These are phyloP conservation scores for Pyronema omphalodes DNA, from an alignment of 495 filamentous ascomycete genomes.

Conservation along the genomic window DNA sequence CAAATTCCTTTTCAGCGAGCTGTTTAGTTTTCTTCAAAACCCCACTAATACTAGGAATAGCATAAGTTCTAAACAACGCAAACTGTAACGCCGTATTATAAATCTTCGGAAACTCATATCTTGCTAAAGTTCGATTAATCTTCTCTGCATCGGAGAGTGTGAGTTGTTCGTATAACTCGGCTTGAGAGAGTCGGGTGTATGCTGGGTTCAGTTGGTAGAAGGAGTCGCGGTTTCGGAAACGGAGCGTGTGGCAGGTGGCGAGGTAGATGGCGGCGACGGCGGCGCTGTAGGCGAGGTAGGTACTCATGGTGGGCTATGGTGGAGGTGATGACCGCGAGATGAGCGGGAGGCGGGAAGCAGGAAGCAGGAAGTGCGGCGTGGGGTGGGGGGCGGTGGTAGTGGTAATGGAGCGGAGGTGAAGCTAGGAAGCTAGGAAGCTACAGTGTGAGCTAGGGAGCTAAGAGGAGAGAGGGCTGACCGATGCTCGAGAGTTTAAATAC, in stretches of 20 bases:
- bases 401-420: too few relatives aligned
- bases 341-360: too few relatives aligned
- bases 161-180: conserved; percentile 33
- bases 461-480: too few relatives aligned
- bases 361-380: too few relatives aligned
- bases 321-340: too few relatives aligned
- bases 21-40: conserved; percentile 40
- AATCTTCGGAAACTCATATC: conserved; percentile 37
- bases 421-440: too few relatives aligned
- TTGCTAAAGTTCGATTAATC: conserved; percentile 29
- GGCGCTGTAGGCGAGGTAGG: not conserved
- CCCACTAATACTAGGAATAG: conserved; percentile 40
- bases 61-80: conserved; percentile 46
- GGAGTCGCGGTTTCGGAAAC: conserved; percentile 27
- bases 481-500: too few relatives aligned
- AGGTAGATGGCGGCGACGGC: conserved; percentile 12
- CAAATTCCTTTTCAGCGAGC: conserved; percentile 31
- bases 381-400: too few relatives aligned
- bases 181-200: conserved; percentile 25
- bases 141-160: conserved; percentile 34
- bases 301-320: not conserved
- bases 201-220: conserved; percentile 22
- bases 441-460: too few relatives aligned
- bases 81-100: conserved; percentile 37
- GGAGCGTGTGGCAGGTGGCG: conserved; percentile 24